phyloP scores from a whole-genome alignment of 2,329 filamentous ascomycete species.

The Cercospora zeae-maydis region DNA sequence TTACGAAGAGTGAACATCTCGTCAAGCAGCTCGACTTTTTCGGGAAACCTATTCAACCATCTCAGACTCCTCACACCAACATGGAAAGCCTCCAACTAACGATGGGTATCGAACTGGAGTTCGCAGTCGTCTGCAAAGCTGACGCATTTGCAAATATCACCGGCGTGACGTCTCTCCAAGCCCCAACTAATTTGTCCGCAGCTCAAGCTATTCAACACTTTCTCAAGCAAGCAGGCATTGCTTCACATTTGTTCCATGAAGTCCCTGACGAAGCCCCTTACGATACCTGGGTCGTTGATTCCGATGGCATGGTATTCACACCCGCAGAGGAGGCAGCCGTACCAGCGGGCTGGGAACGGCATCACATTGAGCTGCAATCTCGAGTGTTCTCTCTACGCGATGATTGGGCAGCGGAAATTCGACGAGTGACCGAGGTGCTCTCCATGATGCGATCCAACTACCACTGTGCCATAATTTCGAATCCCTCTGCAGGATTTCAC shows the following conservation, averaged over 20 bases:
- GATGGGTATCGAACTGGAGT: conserved; percentile 10
- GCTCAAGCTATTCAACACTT: not conserved
- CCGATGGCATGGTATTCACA: not conserved
- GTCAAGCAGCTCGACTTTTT: not conserved
- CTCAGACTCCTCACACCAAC: not conserved
- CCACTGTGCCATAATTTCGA: conserved; percentile 5
- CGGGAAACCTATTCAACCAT: not conserved
- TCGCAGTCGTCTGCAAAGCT: conserved; percentile 5
- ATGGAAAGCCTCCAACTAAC: not conserved
- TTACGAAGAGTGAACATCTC: not conserved
- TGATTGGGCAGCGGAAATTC: conserved; percentile 1
- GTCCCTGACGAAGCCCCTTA: not conserved
- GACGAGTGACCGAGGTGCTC: conserved; percentile 2
- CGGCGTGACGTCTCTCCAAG: not conserved
- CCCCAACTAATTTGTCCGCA: not conserved
- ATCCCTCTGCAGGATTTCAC: conserved; percentile 1
- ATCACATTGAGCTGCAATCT: not conserved
- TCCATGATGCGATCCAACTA: not conserved
- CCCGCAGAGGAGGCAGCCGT: not conserved
- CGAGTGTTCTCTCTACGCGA: not conserved
- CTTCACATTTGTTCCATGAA: not conserved
- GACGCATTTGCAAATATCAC: conserved; percentile 1
- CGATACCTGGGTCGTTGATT: not conserved
- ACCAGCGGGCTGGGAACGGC: not conserved
- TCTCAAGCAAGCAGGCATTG: not conserved